These are phyloP conservation scores for Blastobotrys petasosporus DNA, from an alignment of 1,139 yeast species.

Conservation along the genomic window DNA sequence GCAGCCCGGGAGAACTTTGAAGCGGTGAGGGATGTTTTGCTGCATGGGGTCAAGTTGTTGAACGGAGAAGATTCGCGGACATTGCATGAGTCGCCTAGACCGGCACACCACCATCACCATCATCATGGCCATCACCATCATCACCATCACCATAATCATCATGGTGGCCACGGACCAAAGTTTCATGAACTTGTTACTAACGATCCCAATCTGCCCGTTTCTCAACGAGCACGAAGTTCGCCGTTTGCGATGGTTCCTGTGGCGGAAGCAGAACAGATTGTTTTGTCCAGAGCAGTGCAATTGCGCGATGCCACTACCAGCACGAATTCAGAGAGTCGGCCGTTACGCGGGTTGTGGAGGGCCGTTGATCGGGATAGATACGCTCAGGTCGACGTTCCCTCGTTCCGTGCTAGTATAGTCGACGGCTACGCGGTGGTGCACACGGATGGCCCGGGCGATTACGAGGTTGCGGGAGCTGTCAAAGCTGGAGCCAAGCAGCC, in stretches of 20 bases:
- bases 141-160: slow-evolving; percentile 22
- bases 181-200: slow-evolving; percentile 21
- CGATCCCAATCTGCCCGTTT: slow-evolving; percentile 34
- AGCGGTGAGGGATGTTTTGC: slow-evolving; percentile 35
- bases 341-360: too few relatives aligned
- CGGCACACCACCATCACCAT: slow-evolving; percentile 20
- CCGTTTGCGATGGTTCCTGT: slow-evolving; percentile 45
- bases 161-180: slow-evolving; percentile 22
- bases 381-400: slow-evolving; percentile 40
- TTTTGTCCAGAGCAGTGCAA: slow-evolving; percentile 15
- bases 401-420: slow-evolving; percentile 45
- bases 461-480: slow-evolving; percentile 38
- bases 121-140: slow-evolving; percentile 15
- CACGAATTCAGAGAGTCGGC: slow-evolving; percentile 14
- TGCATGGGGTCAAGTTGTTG: slow-evolving; percentile 40
- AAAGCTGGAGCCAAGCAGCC: slow-evolving; percentile 36
- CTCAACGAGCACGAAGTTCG: slow-evolving; percentile 40
- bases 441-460: slow-evolving; percentile 40
- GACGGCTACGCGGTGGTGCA: slow-evolving; percentile 47
- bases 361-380: slow-evolving; percentile 37
- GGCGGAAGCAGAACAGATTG: slow-evolving; percentile 31
- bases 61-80: slow-evolving; percentile 34
- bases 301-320: too few relatives aligned
- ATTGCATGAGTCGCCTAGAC: slow-evolving; percentile 30
- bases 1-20: slow-evolving; percentile 42